Conservation (phyloP, 805 yeast species). For the Clavispora vitiphila region DNA sequence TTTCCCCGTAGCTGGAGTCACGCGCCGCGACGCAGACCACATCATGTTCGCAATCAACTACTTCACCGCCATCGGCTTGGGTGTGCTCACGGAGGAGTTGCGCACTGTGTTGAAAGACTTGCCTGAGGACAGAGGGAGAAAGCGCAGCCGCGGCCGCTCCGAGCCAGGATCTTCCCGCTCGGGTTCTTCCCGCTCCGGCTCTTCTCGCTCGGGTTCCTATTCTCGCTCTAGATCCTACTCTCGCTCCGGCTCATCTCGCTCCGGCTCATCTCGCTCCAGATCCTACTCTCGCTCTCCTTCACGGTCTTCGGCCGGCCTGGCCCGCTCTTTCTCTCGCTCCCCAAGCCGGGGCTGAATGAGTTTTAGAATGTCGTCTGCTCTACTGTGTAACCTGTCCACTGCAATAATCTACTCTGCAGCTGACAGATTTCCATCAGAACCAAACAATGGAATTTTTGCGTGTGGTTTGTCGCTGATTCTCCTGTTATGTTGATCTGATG, state of each 20-base stretch:
- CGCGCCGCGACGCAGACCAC: constrained; percentile 39
- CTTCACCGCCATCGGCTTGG: constrained; percentile 90
- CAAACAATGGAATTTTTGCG: too few relatives aligned
- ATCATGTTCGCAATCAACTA: constrained; percentile 79
- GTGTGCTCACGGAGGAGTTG: constrained; percentile 78
- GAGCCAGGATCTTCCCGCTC: constrained; percentile 12
- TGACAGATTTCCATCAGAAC: too few relatives aligned
- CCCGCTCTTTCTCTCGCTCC: neutral
- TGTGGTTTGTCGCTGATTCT: too few relatives aligned
- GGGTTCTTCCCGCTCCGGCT: constrained; percentile 19
- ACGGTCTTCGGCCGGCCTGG: neutral
- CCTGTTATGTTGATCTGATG: too few relatives aligned
- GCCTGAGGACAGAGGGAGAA: constrained; percentile 21
- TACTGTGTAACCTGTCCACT: too few relatives aligned
- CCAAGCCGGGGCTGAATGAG: neutral
- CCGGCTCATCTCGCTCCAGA: constrained; percentile 1
- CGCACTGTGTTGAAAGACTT: constrained; percentile 45
- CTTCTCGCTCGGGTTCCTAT: constrained; percentile 12
- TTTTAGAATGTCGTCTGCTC: too few relatives aligned
- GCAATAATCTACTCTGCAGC: too few relatives aligned
- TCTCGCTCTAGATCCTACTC: constrained; percentile 14
- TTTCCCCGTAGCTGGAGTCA: constrained; percentile 49
- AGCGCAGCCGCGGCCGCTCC: constrained; percentile 14
- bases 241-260: constrained; percentile 12
- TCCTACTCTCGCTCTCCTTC: constrained; percentile 1